Evolutionary conservation across 305 asterid species (phyloP), one percentile per base, ranked within the genome.

Genomic region (Euphrasia arctica): DNA sequence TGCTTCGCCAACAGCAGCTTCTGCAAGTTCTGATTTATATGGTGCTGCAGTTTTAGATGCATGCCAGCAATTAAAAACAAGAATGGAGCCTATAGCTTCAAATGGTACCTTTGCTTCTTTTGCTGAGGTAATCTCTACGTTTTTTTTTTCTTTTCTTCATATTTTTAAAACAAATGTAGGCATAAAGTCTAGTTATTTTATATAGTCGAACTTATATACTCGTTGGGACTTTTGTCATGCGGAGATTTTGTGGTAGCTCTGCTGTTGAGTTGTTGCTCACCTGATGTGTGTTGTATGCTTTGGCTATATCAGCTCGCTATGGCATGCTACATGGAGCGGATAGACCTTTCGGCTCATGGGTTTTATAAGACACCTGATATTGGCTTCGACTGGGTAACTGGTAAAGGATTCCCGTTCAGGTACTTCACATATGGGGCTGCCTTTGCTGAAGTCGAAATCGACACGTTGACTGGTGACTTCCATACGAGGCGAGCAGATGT

Each of bases 41-140:
- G 98, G 98, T 58, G 97, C 97, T 6, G 98, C 98, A 67, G 98
- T 92, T 75, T 74, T 92, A 63, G 96, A 89, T 77, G 98, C 98
- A 15, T 92, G 98, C 60, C 90, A 89, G 68, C 96, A 92, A 80
- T 82, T 92, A 72, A 92, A 87, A 80, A 87, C 92, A 65, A 82
- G 97, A 59, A 87, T 92, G 96, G 83, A 85, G 77, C 90, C 96
- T 56, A 63, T 89, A 13, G 70, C 84, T 60, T 85, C 90, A 34
- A 77, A 70, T 56, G 74, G 57, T 59, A 81, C 70, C 15, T 82
- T 77, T 67, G 78, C 71, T 64, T 87, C 98, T 28, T 89, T 92
- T 70, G 82, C 85, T 11, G 93, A 89, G 98, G 98, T 91, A 80
- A 64, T 60, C 73, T 22, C 43, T 47, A 58, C 14, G 64, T n/a